Conservation (phyloP, 164 flowering plant species). For the Piper longum region DNA sequence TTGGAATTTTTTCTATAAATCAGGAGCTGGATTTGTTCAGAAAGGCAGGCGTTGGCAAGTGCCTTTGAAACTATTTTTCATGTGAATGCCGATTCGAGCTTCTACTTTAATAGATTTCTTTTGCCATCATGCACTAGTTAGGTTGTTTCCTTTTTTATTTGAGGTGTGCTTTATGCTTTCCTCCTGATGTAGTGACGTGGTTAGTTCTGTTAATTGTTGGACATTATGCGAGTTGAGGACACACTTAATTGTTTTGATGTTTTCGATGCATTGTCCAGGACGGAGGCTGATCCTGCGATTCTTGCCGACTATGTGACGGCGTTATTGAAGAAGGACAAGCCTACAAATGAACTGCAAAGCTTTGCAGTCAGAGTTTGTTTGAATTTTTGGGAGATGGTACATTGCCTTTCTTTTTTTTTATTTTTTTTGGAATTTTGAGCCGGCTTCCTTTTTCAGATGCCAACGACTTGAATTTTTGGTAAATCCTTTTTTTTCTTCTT, state of each 20-base stretch:
- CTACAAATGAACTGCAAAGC: slow-evolving; percentile 18
- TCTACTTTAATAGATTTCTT: too few relatives aligned
- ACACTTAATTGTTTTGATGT: neutral
- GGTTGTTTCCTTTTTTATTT: too few relatives aligned
- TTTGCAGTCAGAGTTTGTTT: slow-evolving; percentile 20
- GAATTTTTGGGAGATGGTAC: slow-evolving; percentile 28
- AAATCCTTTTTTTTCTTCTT: neutral
- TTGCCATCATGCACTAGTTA: too few relatives aligned
- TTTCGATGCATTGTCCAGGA: slow-evolving; percentile 16
- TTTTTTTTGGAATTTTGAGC: neutral
- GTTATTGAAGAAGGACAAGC: slow-evolving; percentile 23
- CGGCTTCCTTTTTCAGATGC: neutral
- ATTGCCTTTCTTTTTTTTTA: neutral
- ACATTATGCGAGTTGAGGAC: neutral
- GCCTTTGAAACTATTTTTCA: too few relatives aligned
- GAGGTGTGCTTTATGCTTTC: too few relatives aligned
- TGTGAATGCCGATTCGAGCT: too few relatives aligned
- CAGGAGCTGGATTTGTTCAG: too few relatives aligned
- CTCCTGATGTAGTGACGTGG: neutral
- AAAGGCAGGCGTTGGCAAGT: too few relatives aligned
- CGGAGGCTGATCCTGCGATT: slow-evolving; percentile 27
- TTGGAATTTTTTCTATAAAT: too few relatives aligned
- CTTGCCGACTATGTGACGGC: slow-evolving; percentile 26
- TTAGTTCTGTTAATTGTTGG: neutral
- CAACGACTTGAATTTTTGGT: neutral